These are phyloP conservation scores for Boehmeria nivea DNA, from an alignment of 306 rosid genomes.

Conservation along the genomic window DNA sequence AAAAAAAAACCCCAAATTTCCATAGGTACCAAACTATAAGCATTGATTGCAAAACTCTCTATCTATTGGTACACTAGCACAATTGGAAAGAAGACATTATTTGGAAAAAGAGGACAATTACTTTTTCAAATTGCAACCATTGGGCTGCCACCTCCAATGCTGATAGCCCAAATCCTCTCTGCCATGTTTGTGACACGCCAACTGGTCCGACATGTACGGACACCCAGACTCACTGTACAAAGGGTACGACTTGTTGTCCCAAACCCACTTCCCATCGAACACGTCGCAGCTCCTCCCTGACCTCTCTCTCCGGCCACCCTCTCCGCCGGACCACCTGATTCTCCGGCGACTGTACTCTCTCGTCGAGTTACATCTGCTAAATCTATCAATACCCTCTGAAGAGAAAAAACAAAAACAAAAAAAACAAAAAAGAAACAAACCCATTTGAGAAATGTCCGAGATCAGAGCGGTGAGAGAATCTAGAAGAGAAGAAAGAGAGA, in stretches of 20 bases:
- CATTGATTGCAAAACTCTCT: too few relatives aligned
- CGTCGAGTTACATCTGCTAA: constrained; percentile 81
- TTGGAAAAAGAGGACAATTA: too few relatives aligned
- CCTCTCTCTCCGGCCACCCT: constrained; percentile 34
- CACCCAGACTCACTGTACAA: constrained; percentile 62
- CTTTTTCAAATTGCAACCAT: constrained; percentile 11
- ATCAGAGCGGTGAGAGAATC: neutral
- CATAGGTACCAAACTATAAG: too few relatives aligned
- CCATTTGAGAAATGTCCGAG: constrained; percentile 17
- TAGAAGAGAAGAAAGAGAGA: too few relatives aligned
- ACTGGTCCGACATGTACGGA: constrained; percentile 97
- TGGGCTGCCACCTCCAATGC: constrained; percentile 94
- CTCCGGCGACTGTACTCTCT: constrained; percentile 63
- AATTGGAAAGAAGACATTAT: too few relatives aligned
- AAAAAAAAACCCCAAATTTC: too few relatives aligned
- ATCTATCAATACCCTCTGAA: constrained; percentile 73
- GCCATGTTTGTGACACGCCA: constrained; percentile 95
- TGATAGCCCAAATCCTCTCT: constrained; percentile 80
- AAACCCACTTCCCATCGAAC: constrained; percentile 86
- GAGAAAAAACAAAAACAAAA: neutral
- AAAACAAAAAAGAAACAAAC: constrained; percentile 14
- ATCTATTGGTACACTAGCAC: too few relatives aligned
- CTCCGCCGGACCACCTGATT: constrained; percentile 40
- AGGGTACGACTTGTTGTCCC: constrained; percentile 70
- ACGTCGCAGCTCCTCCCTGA: constrained; percentile 59